Evolutionary conservation across 257 asterid genomes (phyloP).

Genomic region (Sherardia arvensis): DNA sequence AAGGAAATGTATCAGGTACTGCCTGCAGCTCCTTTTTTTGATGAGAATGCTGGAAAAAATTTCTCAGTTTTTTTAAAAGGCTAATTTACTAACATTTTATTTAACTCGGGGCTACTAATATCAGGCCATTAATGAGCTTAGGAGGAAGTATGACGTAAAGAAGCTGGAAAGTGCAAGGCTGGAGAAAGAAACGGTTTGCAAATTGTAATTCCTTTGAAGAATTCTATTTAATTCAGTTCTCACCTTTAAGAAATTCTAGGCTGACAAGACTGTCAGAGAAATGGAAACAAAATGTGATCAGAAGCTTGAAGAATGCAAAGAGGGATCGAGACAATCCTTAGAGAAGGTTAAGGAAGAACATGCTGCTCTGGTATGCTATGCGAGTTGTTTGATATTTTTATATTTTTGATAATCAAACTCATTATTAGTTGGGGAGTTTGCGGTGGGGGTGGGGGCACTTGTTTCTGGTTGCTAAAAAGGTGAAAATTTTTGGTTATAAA

Average conservation of each 20-base stretch:
- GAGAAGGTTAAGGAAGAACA: constrained; percentile 66
- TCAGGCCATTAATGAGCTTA: constrained; percentile 88
- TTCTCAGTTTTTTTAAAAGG: constrained; percentile 3
- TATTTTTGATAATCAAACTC: background rate
- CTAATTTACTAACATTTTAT: constrained; percentile 12
- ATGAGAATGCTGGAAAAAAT: background rate
- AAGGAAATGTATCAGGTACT: constrained; percentile 92
- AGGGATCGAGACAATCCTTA: constrained; percentile 59
- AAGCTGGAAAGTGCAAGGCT: constrained; percentile 61
- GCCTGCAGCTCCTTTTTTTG: constrained; percentile 9
- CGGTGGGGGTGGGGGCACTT: background rate
- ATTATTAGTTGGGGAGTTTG: background rate
- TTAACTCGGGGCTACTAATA: constrained; percentile 20
- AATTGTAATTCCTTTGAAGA: background rate
- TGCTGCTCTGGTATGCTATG: constrained; percentile 55
- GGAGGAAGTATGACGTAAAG: constrained; percentile 77
- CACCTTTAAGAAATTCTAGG: constrained; percentile 38
- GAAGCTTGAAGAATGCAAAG: constrained; percentile 56
- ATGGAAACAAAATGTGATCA: constrained; percentile 48
- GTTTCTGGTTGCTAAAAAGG: too few relatives aligned
- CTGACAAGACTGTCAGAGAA: constrained; percentile 55
- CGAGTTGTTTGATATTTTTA: background rate
- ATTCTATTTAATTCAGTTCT: background rate
- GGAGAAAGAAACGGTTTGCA: constrained; percentile 80
- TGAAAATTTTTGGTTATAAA: background rate